Conservation (phyloP, 148 eudicot species). For the Agrostemma githago region DNA sequence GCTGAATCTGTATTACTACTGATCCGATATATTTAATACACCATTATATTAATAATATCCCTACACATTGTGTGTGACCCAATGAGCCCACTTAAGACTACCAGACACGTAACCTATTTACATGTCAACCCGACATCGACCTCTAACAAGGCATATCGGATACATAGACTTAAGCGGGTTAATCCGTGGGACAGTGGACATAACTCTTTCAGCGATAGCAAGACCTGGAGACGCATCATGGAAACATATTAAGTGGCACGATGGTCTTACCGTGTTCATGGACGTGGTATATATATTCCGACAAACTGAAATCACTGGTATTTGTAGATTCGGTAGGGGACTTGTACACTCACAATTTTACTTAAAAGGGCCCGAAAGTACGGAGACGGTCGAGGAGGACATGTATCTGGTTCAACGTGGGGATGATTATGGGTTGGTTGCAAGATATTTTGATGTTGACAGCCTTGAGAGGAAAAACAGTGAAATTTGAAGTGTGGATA, state of each 20-base stretch:
- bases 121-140: no score
- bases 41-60: no score
- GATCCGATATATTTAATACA: no score
- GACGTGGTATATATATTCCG: not conserved
- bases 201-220: no score
- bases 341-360: not conserved
- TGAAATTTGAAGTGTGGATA: not conserved
- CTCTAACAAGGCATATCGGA: no score
- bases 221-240: slow-evolving; percentile 6
- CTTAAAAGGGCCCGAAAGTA: not conserved
- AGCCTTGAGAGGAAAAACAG: not conserved
- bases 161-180: no score
- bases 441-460: not conserved
- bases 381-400: not conserved
- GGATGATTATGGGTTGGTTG: not conserved
- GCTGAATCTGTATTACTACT: no score
- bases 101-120: no score
- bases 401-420: not conserved
- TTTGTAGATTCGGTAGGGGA: not conserved
- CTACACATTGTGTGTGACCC: no score
- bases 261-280: not conserved
- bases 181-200: no score
- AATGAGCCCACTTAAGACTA: no score
- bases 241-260: not conserved
- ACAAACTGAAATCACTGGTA: not conserved